These are phyloP conservation scores for Digitaria exilis DNA, from an alignment of 202 grass and related monocot species.

Conservation along the genomic window DNA sequence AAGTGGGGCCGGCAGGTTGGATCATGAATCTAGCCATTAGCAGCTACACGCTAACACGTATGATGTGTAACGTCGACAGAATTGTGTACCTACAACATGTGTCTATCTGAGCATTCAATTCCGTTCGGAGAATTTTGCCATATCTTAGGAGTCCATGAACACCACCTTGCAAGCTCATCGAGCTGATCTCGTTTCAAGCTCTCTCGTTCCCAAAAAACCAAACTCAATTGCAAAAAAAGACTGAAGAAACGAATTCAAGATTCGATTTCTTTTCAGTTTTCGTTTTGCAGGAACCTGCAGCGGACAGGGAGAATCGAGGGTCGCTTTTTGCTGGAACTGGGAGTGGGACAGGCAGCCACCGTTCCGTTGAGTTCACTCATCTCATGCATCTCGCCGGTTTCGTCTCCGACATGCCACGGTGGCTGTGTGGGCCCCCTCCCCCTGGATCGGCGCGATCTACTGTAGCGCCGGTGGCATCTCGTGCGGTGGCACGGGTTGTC, in stretches of 20 bases:
- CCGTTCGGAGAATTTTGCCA: too few relatives aligned
- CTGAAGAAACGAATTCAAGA: too few relatives aligned
- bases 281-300: too few relatives aligned
- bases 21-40: too few relatives aligned
- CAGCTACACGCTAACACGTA: slow-evolving; percentile 18
- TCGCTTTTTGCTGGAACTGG: slow-evolving; percentile 15
- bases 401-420: background rate
- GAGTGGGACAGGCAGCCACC: background rate
- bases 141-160: too few relatives aligned
- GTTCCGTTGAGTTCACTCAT: background rate
- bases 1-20: too few relatives aligned
- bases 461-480: background rate
- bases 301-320: too few relatives aligned
- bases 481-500: background rate
- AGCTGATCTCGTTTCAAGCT: background rate
- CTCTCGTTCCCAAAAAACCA: background rate
- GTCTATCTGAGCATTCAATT: background rate
- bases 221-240: too few relatives aligned
- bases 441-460: slow-evolving; percentile 27
- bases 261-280: too few relatives aligned
- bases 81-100: background rate
- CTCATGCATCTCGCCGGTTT: background rate
- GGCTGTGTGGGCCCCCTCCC: too few relatives aligned
- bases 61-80: background rate
- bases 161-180: too few relatives aligned